Conservation (phyloP, 78 protist species). For the Monosiga brevicollis region DNA sequence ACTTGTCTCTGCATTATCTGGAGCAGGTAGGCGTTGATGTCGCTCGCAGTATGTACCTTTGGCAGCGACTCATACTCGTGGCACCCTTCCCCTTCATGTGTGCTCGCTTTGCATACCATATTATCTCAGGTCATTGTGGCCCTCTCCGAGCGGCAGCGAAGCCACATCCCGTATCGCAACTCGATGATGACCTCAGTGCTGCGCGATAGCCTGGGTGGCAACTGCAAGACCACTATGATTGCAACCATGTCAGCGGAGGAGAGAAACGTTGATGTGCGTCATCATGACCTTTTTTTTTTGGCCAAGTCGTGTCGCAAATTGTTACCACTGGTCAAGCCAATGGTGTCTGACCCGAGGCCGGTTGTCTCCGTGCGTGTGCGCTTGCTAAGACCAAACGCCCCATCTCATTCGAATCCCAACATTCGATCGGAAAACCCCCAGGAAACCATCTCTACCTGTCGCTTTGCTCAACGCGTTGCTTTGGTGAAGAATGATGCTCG, state of each 20-base stretch:
- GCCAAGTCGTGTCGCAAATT: no score
- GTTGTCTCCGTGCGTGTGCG: neutral
- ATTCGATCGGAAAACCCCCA: slow-evolving; percentile 6
- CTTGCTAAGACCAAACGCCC: neutral
- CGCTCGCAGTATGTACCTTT: neutral
- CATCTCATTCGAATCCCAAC: neutral
- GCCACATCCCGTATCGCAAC: slow-evolving; percentile 69
- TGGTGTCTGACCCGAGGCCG: neutral
- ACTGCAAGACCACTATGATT: slow-evolving; percentile 63
- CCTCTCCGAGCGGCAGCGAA: neutral
- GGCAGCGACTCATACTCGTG: neutral
- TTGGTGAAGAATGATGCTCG: slow-evolving; percentile 17
- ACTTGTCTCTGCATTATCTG: slow-evolving; percentile 51
- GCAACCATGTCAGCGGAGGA: slow-evolving; percentile 28
- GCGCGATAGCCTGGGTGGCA: slow-evolving; percentile 67
- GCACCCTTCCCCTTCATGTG: neutral
- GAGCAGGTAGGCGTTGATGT: slow-evolving; percentile 45
- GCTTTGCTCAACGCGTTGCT: slow-evolving; percentile 55
- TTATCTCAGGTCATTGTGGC: neutral
- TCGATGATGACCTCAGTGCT: slow-evolving; percentile 61
- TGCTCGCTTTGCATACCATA: neutral
- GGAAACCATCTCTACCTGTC: slow-evolving; percentile 12
- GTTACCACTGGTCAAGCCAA: no score
- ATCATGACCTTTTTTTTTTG: neutral
- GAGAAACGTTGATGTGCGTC: neutral